Base-by-base conservation (phyloP, 2,329 filamentous ascomycete genomes). In the Paracorniculantispora psalliotae region DNA sequence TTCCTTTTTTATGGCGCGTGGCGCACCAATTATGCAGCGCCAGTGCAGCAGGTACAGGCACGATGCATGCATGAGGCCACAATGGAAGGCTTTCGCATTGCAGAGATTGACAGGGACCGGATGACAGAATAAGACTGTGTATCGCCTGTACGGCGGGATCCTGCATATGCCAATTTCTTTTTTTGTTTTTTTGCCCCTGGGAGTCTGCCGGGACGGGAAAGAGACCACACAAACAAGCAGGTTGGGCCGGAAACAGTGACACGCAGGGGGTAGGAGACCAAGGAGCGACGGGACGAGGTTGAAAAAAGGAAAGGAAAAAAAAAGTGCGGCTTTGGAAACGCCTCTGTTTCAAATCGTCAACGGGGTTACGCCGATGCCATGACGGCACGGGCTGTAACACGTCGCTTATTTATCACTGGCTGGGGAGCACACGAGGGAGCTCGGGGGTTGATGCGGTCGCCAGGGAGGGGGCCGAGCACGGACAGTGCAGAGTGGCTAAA, bases 81-180 rank as follows among this genome's bases (percentile, higher is more conserved):
- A n/a, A 19, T 25, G 3, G 21, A 2, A 51, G 19, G 10, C 5
- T 26, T 37, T 19, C 17, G 33, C 28, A 33, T 30, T 54, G 51
- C 25, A 33, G 26, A 23, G 12, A 19, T 8, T 19, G 39, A n/a
- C 33, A 37, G 25, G 23, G n/a, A 33, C 19, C 10, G 37, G 35
- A 28, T 9, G 6, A 52, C 19, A 41, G 13, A 30, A n/a, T 28
- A 21, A 41, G 33, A 28, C 13, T 30, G 3, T 6, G 26, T 41
- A 23, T 9, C 23, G 52, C 52, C 25, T 49, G 44, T 48, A n/a
- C 33, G 44, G 37, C 44, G 17, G 43, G 17, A 37, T 21, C n/a
- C 54, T 57, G 54, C 54, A 48, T 57, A 57, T 57, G 54, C 30
- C n/a, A 57, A 41, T 57, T 41, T 57, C 54, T 17, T 35, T 49